phyloP scores from a whole-genome alignment of 108 stramenopile genomes.

The Licmophora abbreviata region DNA sequence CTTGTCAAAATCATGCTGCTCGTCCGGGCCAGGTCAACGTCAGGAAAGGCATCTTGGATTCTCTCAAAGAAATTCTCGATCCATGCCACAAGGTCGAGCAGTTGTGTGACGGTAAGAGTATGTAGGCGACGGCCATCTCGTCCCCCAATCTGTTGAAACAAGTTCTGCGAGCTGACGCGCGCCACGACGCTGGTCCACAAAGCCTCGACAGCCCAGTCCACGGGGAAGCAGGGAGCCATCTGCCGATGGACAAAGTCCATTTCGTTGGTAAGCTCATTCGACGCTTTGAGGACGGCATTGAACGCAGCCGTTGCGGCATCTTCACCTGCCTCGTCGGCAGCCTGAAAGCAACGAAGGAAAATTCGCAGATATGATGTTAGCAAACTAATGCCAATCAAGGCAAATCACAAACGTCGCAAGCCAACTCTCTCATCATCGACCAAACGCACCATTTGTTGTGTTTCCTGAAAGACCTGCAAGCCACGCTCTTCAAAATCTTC shows the following conservation, averaged over 20 bases:
- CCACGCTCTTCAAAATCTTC: conserved; percentile 76
- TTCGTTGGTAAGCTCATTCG: conserved; percentile 71
- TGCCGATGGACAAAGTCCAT: conserved; percentile 77
- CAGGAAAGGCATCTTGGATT: conserved; percentile 83
- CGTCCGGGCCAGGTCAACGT: conserved; percentile 41
- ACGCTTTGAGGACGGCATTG: conserved; percentile 72
- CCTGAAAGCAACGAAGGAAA: too few relatives aligned
- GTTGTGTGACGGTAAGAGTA: conserved; percentile 71
- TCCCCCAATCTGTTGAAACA: conserved; percentile 83
- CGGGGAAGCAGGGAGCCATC: conserved; percentile 84
- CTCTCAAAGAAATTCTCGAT: conserved; percentile 81
- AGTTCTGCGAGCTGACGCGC: conserved; percentile 76
- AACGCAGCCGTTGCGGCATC: conserved; percentile 22
- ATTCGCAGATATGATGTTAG: too few relatives aligned
- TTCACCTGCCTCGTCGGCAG: background rate
- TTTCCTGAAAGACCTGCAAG: conserved; percentile 68
- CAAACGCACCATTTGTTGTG: conserved; percentile 24
- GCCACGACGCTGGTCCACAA: conserved; percentile 83
- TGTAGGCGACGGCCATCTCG: conserved; percentile 72
- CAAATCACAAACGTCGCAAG: too few relatives aligned
- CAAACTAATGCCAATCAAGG: too few relatives aligned
- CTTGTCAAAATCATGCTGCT: background rate
- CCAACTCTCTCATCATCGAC: too few relatives aligned
- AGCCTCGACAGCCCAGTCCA: conserved; percentile 75
- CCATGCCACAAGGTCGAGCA: conserved; percentile 85